Base-by-base conservation (phyloP, 345 rosid genomes). In the Eutrema japonicum region DNA sequence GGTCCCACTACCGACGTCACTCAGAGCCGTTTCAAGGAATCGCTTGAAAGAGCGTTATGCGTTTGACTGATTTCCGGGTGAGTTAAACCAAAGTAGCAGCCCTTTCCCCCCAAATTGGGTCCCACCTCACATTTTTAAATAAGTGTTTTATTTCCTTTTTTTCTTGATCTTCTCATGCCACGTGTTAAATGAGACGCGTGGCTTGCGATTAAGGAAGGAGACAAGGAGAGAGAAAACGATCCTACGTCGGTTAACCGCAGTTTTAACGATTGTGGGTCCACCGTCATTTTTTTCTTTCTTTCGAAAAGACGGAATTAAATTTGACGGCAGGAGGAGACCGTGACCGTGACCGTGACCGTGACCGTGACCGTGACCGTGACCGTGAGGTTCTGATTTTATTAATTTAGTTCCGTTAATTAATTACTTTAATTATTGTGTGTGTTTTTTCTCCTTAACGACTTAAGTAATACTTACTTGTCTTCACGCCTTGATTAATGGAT, bases 291-390 rank as follows among this genome's bases (percentile, higher is more conserved):
- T 30, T 37, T 14, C 9, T 8, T 36, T 41, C n/a, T 13, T 48
- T 38, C 6, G 18, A 46, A 29, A 57, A 40, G 30, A 66, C 47
- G 47, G 36, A 74, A 57, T 49, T 66, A 40, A 50, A 38, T 58
- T 66, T 67, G 73, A 74, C 73, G 78, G 68, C 78, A 59, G 60
- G 36, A 38, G 26, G 8, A 65, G 68, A 74, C 67, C 60, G 54
- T 66, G 53, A 66, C 22, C 22, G 22, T 18, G 68, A 66, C 22
- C 22, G 22, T 18, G 68, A 74, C 67, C 60, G 54, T 66, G 53
- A 66, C 67, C 60, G 54, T 66, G 53, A 66, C 22, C 22, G 22
- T 18, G 68, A 66, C 22, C 22, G 22, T 18, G 68, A 74, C 67
- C 60, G 54, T 66, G 53, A 66, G 10, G 47, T 74, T 38, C 27